Conservation (phyloP, 1,139 yeast genomes). For the Candida sojae region DNA sequence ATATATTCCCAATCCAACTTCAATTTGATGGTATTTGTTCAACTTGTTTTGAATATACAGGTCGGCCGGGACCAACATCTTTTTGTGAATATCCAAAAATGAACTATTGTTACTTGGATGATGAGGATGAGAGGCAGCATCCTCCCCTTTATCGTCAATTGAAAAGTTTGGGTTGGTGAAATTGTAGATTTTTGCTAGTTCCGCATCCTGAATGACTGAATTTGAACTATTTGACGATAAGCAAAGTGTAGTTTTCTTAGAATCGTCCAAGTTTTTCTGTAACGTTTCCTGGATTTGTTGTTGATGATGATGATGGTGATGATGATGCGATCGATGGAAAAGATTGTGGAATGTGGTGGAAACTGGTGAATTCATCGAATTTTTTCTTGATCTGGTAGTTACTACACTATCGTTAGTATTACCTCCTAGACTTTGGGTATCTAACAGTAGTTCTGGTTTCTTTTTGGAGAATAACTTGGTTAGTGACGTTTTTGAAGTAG, state of each 20-base stretch:
- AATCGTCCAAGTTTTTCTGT: constrained; percentile 7
- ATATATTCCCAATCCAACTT: constrained; percentile 27
- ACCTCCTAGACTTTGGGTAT: constrained; percentile 29
- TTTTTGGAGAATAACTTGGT: constrained; percentile 29
- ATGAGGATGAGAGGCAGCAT: constrained; percentile 20
- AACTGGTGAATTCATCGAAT: constrained; percentile 36
- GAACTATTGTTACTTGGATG: constrained; percentile 14
- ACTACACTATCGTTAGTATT: constrained; percentile 14
- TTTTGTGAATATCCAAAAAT: constrained; percentile 36
- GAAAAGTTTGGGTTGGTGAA: constrained; percentile 41
- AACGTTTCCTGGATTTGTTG: constrained; percentile 4
- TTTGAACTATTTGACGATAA: constrained; percentile 46
- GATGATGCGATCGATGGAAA: constrained; percentile 31
- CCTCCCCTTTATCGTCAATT: constrained; percentile 23
- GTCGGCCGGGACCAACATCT: constrained; percentile 42
- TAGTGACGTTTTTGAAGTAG: constrained; percentile 29
- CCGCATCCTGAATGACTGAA: constrained; percentile 36
- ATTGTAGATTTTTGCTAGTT: constrained; percentile 36
- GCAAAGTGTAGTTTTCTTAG: constrained; percentile 26
- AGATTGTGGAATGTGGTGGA: constrained; percentile 35
- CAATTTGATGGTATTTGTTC: constrained; percentile 19
- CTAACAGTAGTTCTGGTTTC: constrained; percentile 32
- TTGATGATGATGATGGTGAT: constrained; percentile 14
- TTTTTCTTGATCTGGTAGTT: constrained; percentile 19
- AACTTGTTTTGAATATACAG: constrained; percentile 33